Conservation (phyloP, 73 alveolate genomes). For the Paramecium primaurelia region DNA sequence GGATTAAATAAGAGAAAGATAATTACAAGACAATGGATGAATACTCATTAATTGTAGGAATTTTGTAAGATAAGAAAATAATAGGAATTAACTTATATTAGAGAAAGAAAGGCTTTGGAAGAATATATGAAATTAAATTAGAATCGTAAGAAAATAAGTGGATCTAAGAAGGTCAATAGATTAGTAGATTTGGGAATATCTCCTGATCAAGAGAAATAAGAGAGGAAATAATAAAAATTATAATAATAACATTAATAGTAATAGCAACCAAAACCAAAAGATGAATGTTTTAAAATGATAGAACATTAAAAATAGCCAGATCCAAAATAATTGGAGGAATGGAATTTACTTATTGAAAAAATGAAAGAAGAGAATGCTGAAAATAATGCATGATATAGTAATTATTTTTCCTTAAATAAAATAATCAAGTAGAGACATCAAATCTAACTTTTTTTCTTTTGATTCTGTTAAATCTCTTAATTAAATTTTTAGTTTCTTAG, state of each 20-base stretch:
- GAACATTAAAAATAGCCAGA: neutral
- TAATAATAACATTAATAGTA: neutral
- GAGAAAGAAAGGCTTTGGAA: conserved; percentile 32
- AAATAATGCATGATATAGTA: neutral
- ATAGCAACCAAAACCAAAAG: neutral
- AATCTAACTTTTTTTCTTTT: neutral
- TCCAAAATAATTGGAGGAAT: conserved; percentile 2
- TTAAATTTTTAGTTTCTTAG: neutral
- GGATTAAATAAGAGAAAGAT: conserved; percentile 15
- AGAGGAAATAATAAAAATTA: neutral
- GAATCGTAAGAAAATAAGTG: neutral
- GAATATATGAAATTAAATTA: neutral
- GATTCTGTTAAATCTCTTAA: neutral
- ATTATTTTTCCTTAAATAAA: neutral
- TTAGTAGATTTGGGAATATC: neutral
- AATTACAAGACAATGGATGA: conserved; percentile 47
- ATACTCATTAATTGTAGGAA: neutral
- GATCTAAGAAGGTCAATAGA: neutral
- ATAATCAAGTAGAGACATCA: neutral
- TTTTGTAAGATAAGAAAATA: neutral
- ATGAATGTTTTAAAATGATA: neutral
- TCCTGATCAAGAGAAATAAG: neutral
- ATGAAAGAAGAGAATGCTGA: conserved; percentile 43
- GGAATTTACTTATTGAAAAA: conserved; percentile 10
- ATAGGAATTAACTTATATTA: conserved; percentile 4